Evolutionary conservation across 352 stramenopile species (phyloP).

Genomic region (Pythium folliculosum): DNA sequence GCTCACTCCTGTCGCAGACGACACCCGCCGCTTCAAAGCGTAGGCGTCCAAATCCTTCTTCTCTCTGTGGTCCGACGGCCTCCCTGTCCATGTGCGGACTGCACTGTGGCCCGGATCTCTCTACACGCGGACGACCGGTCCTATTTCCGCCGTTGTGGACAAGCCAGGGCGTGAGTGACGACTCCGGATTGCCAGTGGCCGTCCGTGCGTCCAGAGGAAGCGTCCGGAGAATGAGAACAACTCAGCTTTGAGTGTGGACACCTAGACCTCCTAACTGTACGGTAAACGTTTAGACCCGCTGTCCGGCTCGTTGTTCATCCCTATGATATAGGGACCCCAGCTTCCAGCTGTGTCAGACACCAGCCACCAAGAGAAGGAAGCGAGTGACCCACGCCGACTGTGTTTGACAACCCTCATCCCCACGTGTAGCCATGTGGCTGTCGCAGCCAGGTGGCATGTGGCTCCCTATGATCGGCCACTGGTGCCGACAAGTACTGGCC

Average conservation of each 20-base stretch:
- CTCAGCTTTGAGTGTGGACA: background rate
- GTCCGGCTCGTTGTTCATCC: background rate
- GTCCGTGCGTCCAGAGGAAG: background rate
- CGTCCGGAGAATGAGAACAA: background rate
- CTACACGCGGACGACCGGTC: background rate
- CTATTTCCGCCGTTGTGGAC: background rate
- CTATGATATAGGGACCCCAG: too few relatives aligned
- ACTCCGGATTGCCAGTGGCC: background rate
- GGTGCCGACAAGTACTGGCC: background rate
- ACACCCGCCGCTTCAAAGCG: background rate
- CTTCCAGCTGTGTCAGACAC: too few relatives aligned
- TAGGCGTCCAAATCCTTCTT: background rate
- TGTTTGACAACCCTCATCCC: background rate
- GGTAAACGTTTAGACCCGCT: background rate
- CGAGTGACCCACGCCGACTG: too few relatives aligned
- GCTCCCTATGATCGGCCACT: background rate
- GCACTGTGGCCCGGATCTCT: background rate
- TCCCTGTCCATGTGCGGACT: background rate
- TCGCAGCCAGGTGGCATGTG: background rate
- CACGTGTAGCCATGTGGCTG: constrained; percentile 11
- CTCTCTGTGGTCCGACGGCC: background rate
- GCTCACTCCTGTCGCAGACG: background rate
- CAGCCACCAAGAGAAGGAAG: too few relatives aligned
- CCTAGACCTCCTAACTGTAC: background rate
- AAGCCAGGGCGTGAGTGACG: constrained; percentile 2